A percentile compares a stretch with the other conserved stretches of the same genome.
Evolutionary conservation across 306 rosid genomes (phyloP).

Genomic region (Biancaea sappan): DNA sequence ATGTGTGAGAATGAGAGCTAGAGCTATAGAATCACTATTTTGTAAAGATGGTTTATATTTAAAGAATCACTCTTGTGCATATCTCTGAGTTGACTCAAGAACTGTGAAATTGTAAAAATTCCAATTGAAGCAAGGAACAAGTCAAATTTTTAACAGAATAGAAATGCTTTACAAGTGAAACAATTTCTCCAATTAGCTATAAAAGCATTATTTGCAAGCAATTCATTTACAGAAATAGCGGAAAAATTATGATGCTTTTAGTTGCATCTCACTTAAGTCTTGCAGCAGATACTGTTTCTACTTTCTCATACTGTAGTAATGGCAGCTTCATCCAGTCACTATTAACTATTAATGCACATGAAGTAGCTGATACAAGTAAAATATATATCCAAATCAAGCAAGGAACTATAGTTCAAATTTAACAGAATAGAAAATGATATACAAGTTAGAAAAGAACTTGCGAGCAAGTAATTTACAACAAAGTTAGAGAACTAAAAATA

Average conservation of each 20-base stretch:
- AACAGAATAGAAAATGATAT: background rate
- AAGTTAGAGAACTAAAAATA: background rate
- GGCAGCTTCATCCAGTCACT: too few relatives aligned
- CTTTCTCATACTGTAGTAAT: too few relatives aligned
- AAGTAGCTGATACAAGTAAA: background rate
- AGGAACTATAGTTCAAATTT: background rate
- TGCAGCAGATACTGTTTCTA: background rate
- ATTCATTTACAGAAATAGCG: conserved; percentile 48
- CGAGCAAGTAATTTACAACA: background rate
- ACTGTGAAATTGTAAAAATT: conserved; percentile 4
- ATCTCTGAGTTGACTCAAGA: conserved; percentile 1
- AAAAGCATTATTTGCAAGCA: conserved; percentile 24
- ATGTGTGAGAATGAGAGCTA: background rate
- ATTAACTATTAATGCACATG: background rate
- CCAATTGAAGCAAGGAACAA: background rate
- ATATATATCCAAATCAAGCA: conserved; percentile 40
- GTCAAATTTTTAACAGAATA: background rate
- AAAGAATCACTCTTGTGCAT: too few relatives aligned
- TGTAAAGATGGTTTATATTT: too few relatives aligned
- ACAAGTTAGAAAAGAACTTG: background rate
- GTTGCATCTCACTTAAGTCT: background rate
- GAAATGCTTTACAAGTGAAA: background rate
- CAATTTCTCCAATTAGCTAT: conserved; percentile 25
- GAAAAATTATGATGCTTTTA: conserved; percentile 15
- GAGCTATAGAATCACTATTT: too few relatives aligned